phyloP scores from a whole-genome alignment of 1,284 basidiomycete species.

The Apiotrichum domesticum region DNA sequence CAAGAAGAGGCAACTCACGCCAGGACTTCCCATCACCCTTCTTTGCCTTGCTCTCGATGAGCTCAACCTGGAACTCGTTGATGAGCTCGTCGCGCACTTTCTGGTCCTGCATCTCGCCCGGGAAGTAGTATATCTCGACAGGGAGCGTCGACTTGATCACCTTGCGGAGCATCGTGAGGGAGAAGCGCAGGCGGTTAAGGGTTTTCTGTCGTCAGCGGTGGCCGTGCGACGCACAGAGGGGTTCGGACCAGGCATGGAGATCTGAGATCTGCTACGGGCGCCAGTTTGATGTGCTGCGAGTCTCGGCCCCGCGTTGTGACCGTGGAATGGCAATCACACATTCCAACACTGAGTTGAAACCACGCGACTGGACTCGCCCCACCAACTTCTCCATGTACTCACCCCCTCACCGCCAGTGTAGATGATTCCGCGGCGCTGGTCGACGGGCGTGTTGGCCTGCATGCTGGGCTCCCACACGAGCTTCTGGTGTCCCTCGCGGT shows the following conservation, averaged over 20 bases:
- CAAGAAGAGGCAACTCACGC: constrained; percentile 18
- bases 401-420: constrained; percentile 47
- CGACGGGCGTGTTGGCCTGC: constrained; percentile 25
- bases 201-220: constrained; percentile 32
- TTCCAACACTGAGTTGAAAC: too few species aligned
- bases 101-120: constrained; percentile 44
- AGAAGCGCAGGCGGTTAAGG: constrained; percentile 38
- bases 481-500: constrained; percentile 31
- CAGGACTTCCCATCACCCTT: constrained; percentile 31
- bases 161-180: constrained; percentile 45
- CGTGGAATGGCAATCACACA: too few species aligned
- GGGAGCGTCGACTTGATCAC: constrained; percentile 45
- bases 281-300: too few species aligned
- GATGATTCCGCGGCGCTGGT: constrained; percentile 44
- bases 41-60: constrained; percentile 21
- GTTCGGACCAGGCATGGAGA: too few species aligned
- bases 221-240: too few species aligned
- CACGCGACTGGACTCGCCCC: too few species aligned
- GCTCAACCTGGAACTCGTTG: constrained; percentile 27
- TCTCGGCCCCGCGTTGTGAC: too few species aligned
- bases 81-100: constrained; percentile 29
- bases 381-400: constrained; percentile 7
- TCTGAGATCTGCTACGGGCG: too few species aligned
- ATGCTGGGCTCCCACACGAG: constrained; percentile 41
- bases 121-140: constrained; percentile 49